Evolutionary conservation across 2,329 filamentous ascomycete genomes (phyloP).

Genomic region (Colletotrichum tanaceti): DNA sequence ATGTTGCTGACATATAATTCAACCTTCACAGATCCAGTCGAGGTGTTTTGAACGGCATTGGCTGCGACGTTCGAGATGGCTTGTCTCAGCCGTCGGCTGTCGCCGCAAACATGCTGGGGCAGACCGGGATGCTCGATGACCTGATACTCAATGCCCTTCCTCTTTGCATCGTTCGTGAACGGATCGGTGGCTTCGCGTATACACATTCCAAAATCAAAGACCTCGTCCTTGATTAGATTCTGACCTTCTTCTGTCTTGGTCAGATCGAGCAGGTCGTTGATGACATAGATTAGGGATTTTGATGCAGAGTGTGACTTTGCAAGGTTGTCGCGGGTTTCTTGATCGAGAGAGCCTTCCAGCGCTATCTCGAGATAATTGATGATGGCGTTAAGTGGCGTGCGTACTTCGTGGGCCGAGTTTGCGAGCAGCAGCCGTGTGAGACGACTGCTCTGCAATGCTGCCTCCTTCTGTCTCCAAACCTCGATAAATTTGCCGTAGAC

Average conservation of each 20-base stretch:
- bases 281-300: conserved; percentile 92
- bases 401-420: conserved; percentile 91
- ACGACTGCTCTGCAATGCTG: conserved; percentile 82
- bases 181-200: conserved; percentile 81
- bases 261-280: conserved; percentile 89
- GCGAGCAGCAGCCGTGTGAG: conserved; percentile 82
- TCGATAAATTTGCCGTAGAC: conserved; percentile 93
- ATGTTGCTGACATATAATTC: conserved; percentile 73
- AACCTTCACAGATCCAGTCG: conserved; percentile 73
- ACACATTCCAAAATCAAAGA: conserved; percentile 78
- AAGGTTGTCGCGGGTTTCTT: conserved; percentile 86
- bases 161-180: conserved; percentile 78
- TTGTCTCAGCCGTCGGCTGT: conserved; percentile 83
- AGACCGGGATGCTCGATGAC: conserved; percentile 75
- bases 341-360: conserved; percentile 81
- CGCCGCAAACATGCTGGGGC: conserved; percentile 78
- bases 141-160: conserved; percentile 79
- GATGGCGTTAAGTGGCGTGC: conserved; percentile 90
- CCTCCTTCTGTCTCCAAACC: conserved; percentile 92
- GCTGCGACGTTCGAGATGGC: conserved; percentile 85
- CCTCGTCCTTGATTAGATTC: conserved; percentile 81
- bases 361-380: conserved; percentile 96
- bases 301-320: conserved; percentile 89
- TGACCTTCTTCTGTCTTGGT: conserved; percentile 90
- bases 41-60: conserved; percentile 86